These are phyloP conservation scores for Prunus davidiana DNA, from an alignment of 306 rosid species.

Conservation along the genomic window DNA sequence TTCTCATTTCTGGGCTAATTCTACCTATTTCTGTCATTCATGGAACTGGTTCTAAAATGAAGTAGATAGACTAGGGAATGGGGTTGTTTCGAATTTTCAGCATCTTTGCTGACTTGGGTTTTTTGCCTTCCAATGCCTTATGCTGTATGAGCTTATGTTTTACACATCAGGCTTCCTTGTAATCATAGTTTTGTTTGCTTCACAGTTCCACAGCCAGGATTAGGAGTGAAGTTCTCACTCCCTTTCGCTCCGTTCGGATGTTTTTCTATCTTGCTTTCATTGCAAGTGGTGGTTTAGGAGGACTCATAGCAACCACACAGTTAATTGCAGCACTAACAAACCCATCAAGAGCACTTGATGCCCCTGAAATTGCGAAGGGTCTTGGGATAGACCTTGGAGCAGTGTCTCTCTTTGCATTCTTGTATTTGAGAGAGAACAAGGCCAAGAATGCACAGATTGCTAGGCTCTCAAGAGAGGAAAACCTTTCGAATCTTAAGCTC, in stretches of 20 bases:
- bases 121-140: slow-evolving; percentile 29
- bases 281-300: slow-evolving; percentile 74
- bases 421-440: slow-evolving; percentile 69
- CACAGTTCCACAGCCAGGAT: slow-evolving; percentile 76
- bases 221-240: slow-evolving; percentile 82
- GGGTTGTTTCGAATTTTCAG: background rate
- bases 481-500: slow-evolving; percentile 75
- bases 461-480: slow-evolving; percentile 83
- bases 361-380: slow-evolving; percentile 56
- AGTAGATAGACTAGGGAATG: background rate
- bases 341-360: slow-evolving; percentile 55
- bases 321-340: slow-evolving; percentile 69
- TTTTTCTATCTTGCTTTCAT: slow-evolving; percentile 67
- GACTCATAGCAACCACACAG: slow-evolving; percentile 66
- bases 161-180: slow-evolving; percentile 44
- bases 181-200: slow-evolving; percentile 43
- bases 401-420: slow-evolving; percentile 66
- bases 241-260: slow-evolving; percentile 84
- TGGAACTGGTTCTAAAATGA: background rate
- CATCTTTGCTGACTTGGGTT: background rate
- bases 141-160: slow-evolving; percentile 18
- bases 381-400: slow-evolving; percentile 89
- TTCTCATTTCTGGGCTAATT: background rate
- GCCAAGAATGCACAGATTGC: slow-evolving; percentile 76
- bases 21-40: background rate